Conservation (phyloP, 306 rosid species). For the Dryas drummondii region DNA sequence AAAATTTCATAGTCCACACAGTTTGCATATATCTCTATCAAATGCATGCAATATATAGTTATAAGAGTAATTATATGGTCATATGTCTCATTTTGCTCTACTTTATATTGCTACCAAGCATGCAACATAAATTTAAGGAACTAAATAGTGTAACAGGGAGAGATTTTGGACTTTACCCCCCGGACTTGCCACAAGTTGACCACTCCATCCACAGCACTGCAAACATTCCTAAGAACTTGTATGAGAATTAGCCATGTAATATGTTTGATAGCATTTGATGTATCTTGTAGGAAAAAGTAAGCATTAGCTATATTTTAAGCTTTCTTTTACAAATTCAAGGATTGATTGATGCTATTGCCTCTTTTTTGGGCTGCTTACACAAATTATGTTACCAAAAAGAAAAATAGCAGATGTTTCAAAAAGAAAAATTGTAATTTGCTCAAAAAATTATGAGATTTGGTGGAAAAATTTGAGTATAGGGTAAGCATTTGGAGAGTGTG, state of each 20-base stretch:
- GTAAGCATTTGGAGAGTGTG: too few species aligned
- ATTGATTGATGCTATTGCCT: background rate
- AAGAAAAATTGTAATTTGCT: too few species aligned
- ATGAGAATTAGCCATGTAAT: background rate
- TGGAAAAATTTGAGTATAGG: too few species aligned
- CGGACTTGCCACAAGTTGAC: constrained; percentile 70
- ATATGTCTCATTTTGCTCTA: background rate
- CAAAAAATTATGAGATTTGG: too few species aligned
- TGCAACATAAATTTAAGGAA: constrained; percentile 7
- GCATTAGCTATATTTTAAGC: background rate
- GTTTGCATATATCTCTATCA: constrained; percentile 7
- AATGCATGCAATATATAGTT: background rate
- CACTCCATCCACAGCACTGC: constrained; percentile 83
- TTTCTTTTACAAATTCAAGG: background rate
- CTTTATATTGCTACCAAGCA: background rate
- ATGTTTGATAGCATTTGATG: background rate
- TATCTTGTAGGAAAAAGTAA: background rate
- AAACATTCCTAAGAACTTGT: constrained; percentile 37
- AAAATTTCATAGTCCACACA: background rate
- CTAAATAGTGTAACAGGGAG: background rate
- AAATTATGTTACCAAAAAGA: constrained; percentile 1
- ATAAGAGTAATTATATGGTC: background rate
- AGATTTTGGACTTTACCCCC: constrained; percentile 50
- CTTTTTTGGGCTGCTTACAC: background rate
- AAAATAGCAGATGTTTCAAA: background rate